Percentiles rank a stretch among this genome's conserved stretches.
Conservation (phyloP, 768 basidiomycete species). For the Myochromella boudieri region DNA sequence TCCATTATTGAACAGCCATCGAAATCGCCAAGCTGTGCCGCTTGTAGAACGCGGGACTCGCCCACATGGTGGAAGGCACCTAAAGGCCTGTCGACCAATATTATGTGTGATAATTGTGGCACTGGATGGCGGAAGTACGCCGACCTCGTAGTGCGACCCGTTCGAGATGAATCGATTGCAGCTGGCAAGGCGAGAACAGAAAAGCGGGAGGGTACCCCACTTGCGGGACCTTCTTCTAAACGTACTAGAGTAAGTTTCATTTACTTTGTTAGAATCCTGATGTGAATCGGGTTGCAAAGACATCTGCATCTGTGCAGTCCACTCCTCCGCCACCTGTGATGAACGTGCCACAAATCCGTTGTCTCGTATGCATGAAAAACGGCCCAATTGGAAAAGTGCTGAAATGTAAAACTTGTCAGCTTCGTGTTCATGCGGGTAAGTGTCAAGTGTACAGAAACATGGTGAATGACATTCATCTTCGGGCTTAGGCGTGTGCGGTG, state of each 20-base stretch:
- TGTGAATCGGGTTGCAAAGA: conserved; percentile 29
- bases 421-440: conserved; percentile 79
- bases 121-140: conserved; percentile 93
- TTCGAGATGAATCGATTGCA: conserved; percentile 64
- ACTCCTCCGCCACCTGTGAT: conserved; percentile 63
- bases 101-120: conserved; percentile 86
- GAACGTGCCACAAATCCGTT: conserved; percentile 63
- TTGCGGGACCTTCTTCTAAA: conserved; percentile 44
- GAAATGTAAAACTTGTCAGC: conserved; percentile 77
- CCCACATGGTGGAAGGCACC: conserved; percentile 91
- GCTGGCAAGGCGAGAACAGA: conserved; percentile 51
- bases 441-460: not conserved
- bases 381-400: conserved; percentile 79
- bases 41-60: conserved; percentile 81
- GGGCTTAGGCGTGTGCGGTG: conserved; percentile 67
- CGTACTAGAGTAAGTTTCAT: conserved; percentile 41
- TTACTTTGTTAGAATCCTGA: not conserved
- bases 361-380: conserved; percentile 70
- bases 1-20: conserved; percentile 64
- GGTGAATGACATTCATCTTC: not conserved
- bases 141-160: conserved; percentile 74
- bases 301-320: conserved; percentile 48
- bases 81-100: conserved; percentile 71
- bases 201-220: conserved; percentile 65
- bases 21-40: conserved; percentile 69